Base-by-base conservation (phyloP, 192 early-diverging fungal genomes). In the Obelidium mucronatum region DNA sequence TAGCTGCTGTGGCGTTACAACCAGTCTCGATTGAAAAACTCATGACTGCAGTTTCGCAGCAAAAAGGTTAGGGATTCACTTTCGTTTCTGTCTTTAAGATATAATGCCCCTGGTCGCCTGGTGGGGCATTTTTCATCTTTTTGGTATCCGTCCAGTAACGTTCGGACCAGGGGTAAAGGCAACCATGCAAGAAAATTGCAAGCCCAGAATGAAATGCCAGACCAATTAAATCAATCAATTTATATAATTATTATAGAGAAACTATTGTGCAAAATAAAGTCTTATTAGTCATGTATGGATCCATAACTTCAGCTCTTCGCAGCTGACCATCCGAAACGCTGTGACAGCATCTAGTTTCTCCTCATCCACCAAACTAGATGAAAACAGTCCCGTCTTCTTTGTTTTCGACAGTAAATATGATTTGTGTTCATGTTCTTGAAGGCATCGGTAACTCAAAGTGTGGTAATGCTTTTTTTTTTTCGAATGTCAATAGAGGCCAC, bases 291-390 rank as follows among this genome's bases (percentile, higher is more conserved):
- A n/a, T n/a, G n/a, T n/a, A n/a, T n/a, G n/a, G n/a, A n/a, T n/a
- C 70, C 56, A 66, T 53, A 82, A 74, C n/a, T 78, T 86, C 5
- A 94, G 76, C 78, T 87, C 81, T 24, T 94, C 92, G 59, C 94
- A 95, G 30, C 85, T 87, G 15, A 86, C 86, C 70, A 87, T 71
- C 35, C 77, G 79, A 56, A 87, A 88, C 22, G 73, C 70, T 44
- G 87, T 67, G n/a, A 91, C 92, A 37, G 85, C 84, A 40, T 86
- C 35, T 66, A 92, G 82, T 51, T 84, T 80, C 39, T 88, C 80
- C 8, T 83, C 74, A 54, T 95, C 88, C 62, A 91, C 68, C 1
- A 86, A 85, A 66, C 84, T 81, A 83, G 88, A 78, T 44, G 85
- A 80, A 64, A 93, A 94, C 1, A 42, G 30, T 0, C 65, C 67